Percentiles rank a stretch among this genome's conserved stretches.
Conservation (phyloP, 805 yeast species). For the Nakazawaea pomicola region DNA sequence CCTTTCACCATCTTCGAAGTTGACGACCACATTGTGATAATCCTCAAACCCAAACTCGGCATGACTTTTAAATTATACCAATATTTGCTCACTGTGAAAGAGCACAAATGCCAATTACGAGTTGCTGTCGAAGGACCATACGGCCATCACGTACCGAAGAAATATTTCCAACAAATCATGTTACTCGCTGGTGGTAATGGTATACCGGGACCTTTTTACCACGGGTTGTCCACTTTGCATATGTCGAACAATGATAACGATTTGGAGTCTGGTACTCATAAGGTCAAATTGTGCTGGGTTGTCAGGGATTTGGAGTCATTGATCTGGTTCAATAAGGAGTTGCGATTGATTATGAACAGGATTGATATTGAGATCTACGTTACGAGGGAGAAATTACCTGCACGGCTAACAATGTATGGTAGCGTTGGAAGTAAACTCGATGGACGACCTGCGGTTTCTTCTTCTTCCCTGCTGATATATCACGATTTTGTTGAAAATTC, state of each 20-base stretch:
- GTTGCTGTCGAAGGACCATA: slow-evolving; percentile 54
- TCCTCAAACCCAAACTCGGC: slow-evolving; percentile 46
- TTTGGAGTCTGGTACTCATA: slow-evolving; percentile 20
- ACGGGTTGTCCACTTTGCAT: slow-evolving; percentile 28
- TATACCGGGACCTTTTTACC: slow-evolving; percentile 47
- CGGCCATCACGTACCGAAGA: slow-evolving; percentile 37
- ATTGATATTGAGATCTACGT: slow-evolving; percentile 19
- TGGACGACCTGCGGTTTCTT: too few relatives aligned
- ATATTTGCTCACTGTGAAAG: slow-evolving; percentile 21
- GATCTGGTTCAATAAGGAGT: slow-evolving; percentile 41
- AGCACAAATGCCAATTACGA: slow-evolving; percentile 25
- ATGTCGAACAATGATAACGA: slow-evolving; percentile 1
- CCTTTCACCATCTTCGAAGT: slow-evolving; percentile 46
- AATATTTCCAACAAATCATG: slow-evolving; percentile 35
- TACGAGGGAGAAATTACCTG: slow-evolving; percentile 18
- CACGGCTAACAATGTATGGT: too few relatives aligned
- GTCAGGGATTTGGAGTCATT: slow-evolving; percentile 32
- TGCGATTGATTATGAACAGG: slow-evolving; percentile 20
- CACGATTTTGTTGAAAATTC: too few relatives aligned
- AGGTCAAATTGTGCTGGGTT: slow-evolving; percentile 42
- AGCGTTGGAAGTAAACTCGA: too few relatives aligned
- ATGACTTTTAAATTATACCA: slow-evolving; percentile 34
- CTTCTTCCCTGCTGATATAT: too few relatives aligned
- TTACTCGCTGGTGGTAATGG: slow-evolving; percentile 57
- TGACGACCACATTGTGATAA: slow-evolving; percentile 34